Conservation (phyloP, 495 filamentous ascomycete species). For the Daldinia bambusicola region DNA sequence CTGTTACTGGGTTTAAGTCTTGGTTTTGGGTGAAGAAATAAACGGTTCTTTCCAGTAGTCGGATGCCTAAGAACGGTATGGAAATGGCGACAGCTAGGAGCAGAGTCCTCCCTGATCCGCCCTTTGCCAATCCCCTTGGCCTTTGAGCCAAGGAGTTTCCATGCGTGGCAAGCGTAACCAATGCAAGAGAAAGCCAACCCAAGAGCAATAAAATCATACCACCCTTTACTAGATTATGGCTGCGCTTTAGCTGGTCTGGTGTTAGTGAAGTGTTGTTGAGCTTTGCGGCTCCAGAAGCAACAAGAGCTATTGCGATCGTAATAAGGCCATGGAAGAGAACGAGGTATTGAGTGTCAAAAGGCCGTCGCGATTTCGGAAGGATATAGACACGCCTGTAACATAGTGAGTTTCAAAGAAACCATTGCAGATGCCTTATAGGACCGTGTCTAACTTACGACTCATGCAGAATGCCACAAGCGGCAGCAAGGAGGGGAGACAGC, state of each 20-base stretch:
- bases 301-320: constrained; percentile 44
- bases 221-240: constrained; percentile 41
- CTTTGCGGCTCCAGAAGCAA: constrained; percentile 46
- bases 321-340: constrained; percentile 43
- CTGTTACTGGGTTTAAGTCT: constrained; percentile 39
- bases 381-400: constrained; percentile 36
- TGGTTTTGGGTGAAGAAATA: constrained; percentile 43
- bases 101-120: constrained; percentile 33
- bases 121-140: constrained; percentile 1
- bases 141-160: constrained; percentile 4
- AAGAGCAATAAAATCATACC: constrained; percentile 50
- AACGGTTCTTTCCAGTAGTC: constrained; percentile 44
- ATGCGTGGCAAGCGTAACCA: constrained; percentile 40
- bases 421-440: neutral
- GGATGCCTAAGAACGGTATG: constrained; percentile 47
- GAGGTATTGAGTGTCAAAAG: constrained; percentile 26
- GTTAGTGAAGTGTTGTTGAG: constrained; percentile 35
- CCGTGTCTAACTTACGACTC: constrained; percentile 51
- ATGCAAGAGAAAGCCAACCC: constrained; percentile 48
- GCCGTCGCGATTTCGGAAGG: constrained; percentile 31
- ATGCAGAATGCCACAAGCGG: constrained; percentile 50
- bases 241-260: constrained; percentile 32
- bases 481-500: constrained; percentile 57
- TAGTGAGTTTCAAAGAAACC: constrained; percentile 10
- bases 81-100: constrained; percentile 46